Base-by-base conservation (phyloP, 2,329 filamentous ascomycete genomes). In the Venturia effusa region DNA sequence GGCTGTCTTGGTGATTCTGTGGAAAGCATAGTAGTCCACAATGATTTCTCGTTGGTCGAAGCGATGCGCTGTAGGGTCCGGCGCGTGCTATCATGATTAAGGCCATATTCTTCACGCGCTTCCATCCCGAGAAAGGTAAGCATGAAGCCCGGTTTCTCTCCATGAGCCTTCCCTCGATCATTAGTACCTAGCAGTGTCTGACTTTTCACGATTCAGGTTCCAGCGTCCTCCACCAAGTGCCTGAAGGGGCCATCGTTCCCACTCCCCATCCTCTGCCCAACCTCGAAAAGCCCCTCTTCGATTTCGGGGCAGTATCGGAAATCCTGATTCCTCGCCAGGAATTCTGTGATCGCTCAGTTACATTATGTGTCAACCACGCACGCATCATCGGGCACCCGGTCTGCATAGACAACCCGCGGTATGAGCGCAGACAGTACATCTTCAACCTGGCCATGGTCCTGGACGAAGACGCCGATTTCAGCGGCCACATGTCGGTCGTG, bases 261-360 rank as follows among this genome's bases (percentile, higher is more conserved):
- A 45, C 76, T 17, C n/a, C 60, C 13, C 43, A 51, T 15, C 24
- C 65, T 11, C 40, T 27, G 34, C 37, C 22, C 1, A 61, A 59
- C 37, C 65, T 22, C 43, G 39, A 65, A 71, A 78, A 80, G 13
- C 87, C 88, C 3, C 84, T 96, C 67, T 84, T 97, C 71, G 86
- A 92, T 75, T 97, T 96, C 76, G 85, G 89, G 68, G 87, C 90
- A 61, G 84, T 97, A 68, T 89, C 90, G 19, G 88, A 93, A 73
- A 97, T 96, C 78, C 88, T 99, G 71, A 96, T 99, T 71, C 94
- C 94, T 22, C 88, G 90, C 63, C 91, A 96, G 75, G 89, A 93
- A 70, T 94, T 99, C 72, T 96, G 93, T 81, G 95, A 96, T 74
- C 90, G 92, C 67, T 87, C 92, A 66, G 83, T 97, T 66, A 88